phyloP scores from a whole-genome alignment of 345 rosid species.

The Lepidium didymum region DNA sequence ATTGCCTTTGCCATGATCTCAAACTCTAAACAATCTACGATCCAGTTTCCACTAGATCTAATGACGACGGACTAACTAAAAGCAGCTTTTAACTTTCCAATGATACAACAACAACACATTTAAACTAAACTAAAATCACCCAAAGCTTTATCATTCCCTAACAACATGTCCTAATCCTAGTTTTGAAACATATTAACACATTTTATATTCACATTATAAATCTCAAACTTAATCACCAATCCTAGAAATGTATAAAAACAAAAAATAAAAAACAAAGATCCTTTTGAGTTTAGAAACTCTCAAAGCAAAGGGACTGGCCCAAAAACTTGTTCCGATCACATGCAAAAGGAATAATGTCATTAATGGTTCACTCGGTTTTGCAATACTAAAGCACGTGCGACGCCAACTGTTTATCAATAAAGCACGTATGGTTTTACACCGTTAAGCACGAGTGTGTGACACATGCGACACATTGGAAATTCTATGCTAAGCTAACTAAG shows the following conservation, averaged over 20 bases:
- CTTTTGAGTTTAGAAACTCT: slow-evolving; percentile 24
- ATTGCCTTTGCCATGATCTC: background rate
- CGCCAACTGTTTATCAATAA: slow-evolving; percentile 21
- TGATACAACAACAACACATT: background rate
- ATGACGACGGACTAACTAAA: slow-evolving; percentile 11
- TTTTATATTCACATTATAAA: background rate
- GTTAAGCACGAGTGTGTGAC: slow-evolving; percentile 3
- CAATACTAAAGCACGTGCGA: slow-evolving; percentile 23
- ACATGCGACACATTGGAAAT: slow-evolving; percentile 3
- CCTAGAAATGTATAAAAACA: background rate
- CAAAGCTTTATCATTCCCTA: background rate
- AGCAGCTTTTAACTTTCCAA: background rate
- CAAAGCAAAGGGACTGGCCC: slow-evolving; percentile 17
- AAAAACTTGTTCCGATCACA: slow-evolving; percentile 3
- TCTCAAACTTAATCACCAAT: no score
- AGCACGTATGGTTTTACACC: slow-evolving; percentile 11
- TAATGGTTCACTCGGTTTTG: slow-evolving; percentile 10
- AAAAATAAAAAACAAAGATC: slow-evolving; percentile 11
- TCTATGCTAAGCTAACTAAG: background rate
- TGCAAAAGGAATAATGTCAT: slow-evolving; percentile 25
- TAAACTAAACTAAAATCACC: background rate
- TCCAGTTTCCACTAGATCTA: slow-evolving; percentile 13
- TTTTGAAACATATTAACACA: background rate
- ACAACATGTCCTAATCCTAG: background rate
- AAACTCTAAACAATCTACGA: background rate